phyloP scores from a whole-genome alignment of 1,284 basidiomycete species.

The Ceratobasidium sp. region DNA sequence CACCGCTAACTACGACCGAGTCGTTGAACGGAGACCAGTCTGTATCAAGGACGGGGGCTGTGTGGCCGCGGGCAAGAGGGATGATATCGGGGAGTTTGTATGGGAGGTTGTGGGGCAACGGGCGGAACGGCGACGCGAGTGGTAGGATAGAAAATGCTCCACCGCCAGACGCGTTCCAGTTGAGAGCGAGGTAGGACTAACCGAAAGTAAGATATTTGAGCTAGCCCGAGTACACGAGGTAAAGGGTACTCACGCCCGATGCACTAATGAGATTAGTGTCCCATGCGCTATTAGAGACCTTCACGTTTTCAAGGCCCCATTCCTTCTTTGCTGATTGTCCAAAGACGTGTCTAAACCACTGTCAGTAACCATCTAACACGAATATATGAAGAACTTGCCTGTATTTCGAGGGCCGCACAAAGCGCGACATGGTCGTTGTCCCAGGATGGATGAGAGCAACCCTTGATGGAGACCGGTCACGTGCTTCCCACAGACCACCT shows the following conservation, averaged over 20 bases:
- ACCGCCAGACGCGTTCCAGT: slow-evolving; percentile 97
- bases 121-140: slow-evolving; percentile 78
- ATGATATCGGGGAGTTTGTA: slow-evolving; percentile 92
- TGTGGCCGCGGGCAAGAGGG: slow-evolving; percentile 87
- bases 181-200: slow-evolving; percentile 88
- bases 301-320: slow-evolving; percentile 89
- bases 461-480: slow-evolving; percentile 10
- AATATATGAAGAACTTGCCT: slow-evolving; percentile 55
- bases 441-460: slow-evolving; percentile 21
- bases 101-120: slow-evolving; percentile 69
- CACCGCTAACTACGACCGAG: slow-evolving; percentile 87
- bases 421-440: slow-evolving; percentile 63
- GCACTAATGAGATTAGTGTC: slow-evolving; percentile 95
- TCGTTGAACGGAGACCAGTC: slow-evolving; percentile 98
- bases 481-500: not conserved
- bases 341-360: slow-evolving; percentile 83
- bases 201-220: not conserved
- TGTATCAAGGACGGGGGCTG: slow-evolving; percentile 91
- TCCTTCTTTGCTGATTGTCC: slow-evolving; percentile 89
- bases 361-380: not conserved
- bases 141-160: slow-evolving; percentile 96
- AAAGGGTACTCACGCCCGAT: slow-evolving; percentile 72
- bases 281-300: slow-evolving; percentile 91
- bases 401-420: slow-evolving; percentile 72
- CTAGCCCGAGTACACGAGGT: slow-evolving; percentile 39